These are phyloP conservation scores for Rhodamnia argentea DNA, from an alignment of 345 rosid species.

Conservation along the genomic window DNA sequence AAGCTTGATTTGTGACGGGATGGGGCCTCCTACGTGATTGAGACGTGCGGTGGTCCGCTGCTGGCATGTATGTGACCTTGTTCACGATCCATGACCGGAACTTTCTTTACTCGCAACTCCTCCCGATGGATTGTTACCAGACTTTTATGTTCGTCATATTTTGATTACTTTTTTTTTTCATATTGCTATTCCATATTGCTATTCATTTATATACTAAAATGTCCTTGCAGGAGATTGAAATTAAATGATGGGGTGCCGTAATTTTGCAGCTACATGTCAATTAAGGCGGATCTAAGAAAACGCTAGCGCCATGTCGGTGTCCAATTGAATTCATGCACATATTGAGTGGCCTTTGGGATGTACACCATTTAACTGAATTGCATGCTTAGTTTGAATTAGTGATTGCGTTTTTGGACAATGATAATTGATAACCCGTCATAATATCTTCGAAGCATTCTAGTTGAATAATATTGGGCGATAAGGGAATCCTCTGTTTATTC, in stretches of 20 bases:
- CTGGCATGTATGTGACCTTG: no score
- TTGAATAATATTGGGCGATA: no score
- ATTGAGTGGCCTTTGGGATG: background rate
- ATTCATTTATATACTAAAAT: background rate
- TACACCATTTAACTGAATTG: background rate
- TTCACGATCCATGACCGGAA: background rate
- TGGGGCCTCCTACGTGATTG: background rate
- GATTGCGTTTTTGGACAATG: no score
- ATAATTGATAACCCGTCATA: no score
- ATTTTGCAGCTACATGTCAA: background rate
- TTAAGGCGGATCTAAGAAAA: background rate
- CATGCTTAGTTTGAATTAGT: background rate
- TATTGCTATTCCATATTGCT: background rate
- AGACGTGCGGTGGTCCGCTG: background rate
- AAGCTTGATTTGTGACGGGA: background rate
- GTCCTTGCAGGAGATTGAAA: background rate
- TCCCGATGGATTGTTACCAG: background rate
- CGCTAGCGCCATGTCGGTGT: background rate
- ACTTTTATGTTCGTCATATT: background rate
- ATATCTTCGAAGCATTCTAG: background rate
- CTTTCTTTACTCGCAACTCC: background rate
- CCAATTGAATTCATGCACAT: background rate
- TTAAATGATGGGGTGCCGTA: background rate
- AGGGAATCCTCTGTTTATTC: no score
- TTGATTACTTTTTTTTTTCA: background rate